A percentile compares a stretch with the other conserved stretches of the same genome.
These are phyloP conservation scores for Elongisporangium anandrum DNA, from an alignment of 352 stramenopile species.

Conservation along the genomic window DNA sequence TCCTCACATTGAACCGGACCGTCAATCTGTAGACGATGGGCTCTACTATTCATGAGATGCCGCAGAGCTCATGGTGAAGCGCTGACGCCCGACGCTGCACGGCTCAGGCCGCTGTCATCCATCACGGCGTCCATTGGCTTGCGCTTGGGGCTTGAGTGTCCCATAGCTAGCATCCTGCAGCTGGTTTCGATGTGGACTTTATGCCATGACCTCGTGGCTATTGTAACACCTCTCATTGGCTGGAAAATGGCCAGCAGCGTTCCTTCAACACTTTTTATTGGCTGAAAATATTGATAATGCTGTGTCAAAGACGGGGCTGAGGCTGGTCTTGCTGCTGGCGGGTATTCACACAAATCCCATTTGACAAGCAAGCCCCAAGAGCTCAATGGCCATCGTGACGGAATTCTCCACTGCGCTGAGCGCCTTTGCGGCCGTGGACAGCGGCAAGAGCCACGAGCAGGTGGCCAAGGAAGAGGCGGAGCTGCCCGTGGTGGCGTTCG, in stretches of 20 bases:
- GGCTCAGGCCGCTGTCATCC: not conserved
- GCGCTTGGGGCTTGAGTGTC: not conserved
- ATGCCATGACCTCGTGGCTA: not conserved
- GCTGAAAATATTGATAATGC: not conserved
- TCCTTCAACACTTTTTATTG: not conserved
- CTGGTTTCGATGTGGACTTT: not conserved
- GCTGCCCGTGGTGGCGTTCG: slow-evolving; percentile 23
- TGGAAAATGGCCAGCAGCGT: not conserved
- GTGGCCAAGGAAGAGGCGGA: slow-evolving; percentile 16
- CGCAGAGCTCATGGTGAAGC: not conserved
- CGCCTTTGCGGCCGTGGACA: slow-evolving; percentile 7
- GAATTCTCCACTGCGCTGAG: slow-evolving; percentile 1
- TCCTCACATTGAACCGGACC: not conserved
- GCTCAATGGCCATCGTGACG: not conserved
- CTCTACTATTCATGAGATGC: too few relatives aligned
- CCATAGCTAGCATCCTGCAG: not conserved
- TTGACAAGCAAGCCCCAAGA: not conserved
- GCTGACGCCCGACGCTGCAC: not conserved
- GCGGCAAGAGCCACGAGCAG: slow-evolving; percentile 22
- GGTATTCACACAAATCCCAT: not conserved
- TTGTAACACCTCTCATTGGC: not conserved
- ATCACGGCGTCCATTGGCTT: not conserved
- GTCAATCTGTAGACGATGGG: not conserved
- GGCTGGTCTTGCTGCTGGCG: not conserved
- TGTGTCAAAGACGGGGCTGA: not conserved